Conservation (phyloP, 2,329 filamentous ascomycete genomes). For the Cadophora malorum region DNA sequence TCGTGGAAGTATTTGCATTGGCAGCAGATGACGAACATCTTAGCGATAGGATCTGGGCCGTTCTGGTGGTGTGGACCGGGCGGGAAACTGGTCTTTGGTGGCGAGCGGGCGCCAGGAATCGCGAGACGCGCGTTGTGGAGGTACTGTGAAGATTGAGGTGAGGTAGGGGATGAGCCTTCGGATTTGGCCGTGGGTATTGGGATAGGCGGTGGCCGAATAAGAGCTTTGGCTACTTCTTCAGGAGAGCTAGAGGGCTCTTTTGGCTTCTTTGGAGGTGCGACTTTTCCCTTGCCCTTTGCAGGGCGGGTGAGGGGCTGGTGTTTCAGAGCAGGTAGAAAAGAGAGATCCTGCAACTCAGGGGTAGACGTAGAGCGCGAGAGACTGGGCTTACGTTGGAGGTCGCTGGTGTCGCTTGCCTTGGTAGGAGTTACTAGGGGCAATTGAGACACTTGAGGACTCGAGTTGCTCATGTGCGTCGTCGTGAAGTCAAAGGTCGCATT, state of each 20-base stretch:
- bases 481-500: conserved; percentile 20
- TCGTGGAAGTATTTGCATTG: conserved; percentile 69
- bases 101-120: conserved; percentile 26
- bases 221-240: conserved; percentile 9
- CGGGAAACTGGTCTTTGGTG: conserved; percentile 21
- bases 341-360: conserved; percentile 40
- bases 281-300: conserved; percentile 38
- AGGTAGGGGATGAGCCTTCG: conserved; percentile 30
- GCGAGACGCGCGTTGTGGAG: conserved; percentile 38
- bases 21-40: conserved; percentile 71
- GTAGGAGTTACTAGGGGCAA: neutral
- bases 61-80: conserved; percentile 17
- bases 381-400: conserved; percentile 23
- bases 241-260: neutral
- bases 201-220: conserved; percentile 28
- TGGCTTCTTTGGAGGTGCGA: neutral
- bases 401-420: neutral
- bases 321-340: conserved; percentile 48
- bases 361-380: conserved; percentile 36
- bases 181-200: conserved; percentile 28
- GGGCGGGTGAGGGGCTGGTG: conserved; percentile 48
- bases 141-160: conserved; percentile 34
- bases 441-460: conserved; percentile 4
- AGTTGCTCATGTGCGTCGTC: conserved; percentile 10
- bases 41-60: conserved; percentile 51